phyloP scores from a whole-genome alignment of 306 rosid genomes.

The Lagenaria siceraria region DNA sequence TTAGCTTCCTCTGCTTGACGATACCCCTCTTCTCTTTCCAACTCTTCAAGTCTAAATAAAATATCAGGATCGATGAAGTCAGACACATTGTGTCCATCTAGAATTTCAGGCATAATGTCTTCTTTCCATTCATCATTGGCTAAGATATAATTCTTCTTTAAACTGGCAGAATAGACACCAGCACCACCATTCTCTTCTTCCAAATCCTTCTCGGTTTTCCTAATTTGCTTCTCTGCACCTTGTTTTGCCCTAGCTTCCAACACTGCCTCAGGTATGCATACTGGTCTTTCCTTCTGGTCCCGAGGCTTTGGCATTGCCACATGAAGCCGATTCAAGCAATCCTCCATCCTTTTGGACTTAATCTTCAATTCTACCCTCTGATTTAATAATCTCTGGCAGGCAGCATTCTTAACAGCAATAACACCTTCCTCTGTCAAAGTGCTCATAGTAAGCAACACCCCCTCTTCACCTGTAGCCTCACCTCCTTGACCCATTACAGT shows the following conservation, averaged over 20 bases:
- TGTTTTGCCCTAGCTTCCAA: conserved; percentile 54
- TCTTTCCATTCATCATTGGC: conserved; percentile 85
- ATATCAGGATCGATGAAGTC: conserved; percentile 80
- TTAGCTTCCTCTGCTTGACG: conserved; percentile 36
- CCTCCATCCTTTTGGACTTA: conserved; percentile 70
- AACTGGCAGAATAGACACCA: conserved; percentile 74
- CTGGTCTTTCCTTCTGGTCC: conserved; percentile 66
- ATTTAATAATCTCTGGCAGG: conserved; percentile 64
- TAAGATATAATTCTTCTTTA: conserved; percentile 58
- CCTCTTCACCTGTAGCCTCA: conserved; percentile 42
- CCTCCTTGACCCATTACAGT: conserved; percentile 69
- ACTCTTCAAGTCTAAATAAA: conserved; percentile 58
- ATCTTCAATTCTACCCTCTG: conserved; percentile 79
- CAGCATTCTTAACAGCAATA: conserved; percentile 72
- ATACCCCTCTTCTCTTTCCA: conserved; percentile 69
- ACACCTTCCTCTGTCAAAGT: conserved; percentile 79
- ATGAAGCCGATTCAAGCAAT: conserved; percentile 69
- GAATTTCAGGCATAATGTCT: conserved; percentile 68
- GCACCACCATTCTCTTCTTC: conserved; percentile 92
- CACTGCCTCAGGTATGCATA: conserved; percentile 64
- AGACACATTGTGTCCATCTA: conserved; percentile 82
- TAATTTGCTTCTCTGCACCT: conserved; percentile 50
- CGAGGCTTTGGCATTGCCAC: conserved; percentile 71
- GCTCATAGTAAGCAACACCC: conserved; percentile 72
- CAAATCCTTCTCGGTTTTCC: conserved; percentile 57